Percentiles rank a stretch among this genome's conserved stretches.
phyloP scores from a whole-genome alignment of 2,329 filamentous ascomycete genomes.

The Colletotrichum lupini region DNA sequence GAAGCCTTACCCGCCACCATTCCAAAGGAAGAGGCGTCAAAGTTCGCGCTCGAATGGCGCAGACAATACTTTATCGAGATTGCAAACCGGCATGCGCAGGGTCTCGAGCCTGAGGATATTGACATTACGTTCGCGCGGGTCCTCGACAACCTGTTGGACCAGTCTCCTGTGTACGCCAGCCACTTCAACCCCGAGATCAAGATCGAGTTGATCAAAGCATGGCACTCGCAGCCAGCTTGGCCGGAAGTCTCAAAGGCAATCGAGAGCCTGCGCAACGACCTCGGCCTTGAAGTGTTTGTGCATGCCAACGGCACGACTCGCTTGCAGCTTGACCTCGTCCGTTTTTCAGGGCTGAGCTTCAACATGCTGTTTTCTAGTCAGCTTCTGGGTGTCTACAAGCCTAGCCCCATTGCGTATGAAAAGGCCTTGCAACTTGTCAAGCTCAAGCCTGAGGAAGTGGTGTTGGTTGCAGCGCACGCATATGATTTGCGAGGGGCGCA shows the following conservation, averaged over 20 bases:
- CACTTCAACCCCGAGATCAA: constrained; percentile 30
- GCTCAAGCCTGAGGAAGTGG: constrained; percentile 56
- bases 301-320: constrained; percentile 66
- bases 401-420: constrained; percentile 56
- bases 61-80: constrained; percentile 60
- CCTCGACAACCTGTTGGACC: constrained; percentile 50
- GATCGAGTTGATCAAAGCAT: constrained; percentile 47
- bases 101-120: constrained; percentile 57
- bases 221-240: constrained; percentile 64
- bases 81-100: constrained; percentile 47
- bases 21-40: constrained; percentile 44
- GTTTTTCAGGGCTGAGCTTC: constrained; percentile 59
- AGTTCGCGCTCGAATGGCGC: constrained; percentile 63
- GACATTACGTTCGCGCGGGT: constrained; percentile 59
- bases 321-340: constrained; percentile 62
- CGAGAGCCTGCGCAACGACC: constrained; percentile 46
- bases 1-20: constrained; percentile 48
- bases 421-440: constrained; percentile 57
- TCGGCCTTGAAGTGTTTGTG: constrained; percentile 57
- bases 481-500: constrained; percentile 63
- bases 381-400: constrained; percentile 61
- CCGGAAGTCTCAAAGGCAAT: constrained; percentile 59
- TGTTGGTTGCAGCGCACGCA: constrained; percentile 65
- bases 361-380: constrained; percentile 64
- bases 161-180: constrained; percentile 31